Conservation (phyloP, 192 early-diverging fungal genomes). For the Gonapodya sp. region DNA sequence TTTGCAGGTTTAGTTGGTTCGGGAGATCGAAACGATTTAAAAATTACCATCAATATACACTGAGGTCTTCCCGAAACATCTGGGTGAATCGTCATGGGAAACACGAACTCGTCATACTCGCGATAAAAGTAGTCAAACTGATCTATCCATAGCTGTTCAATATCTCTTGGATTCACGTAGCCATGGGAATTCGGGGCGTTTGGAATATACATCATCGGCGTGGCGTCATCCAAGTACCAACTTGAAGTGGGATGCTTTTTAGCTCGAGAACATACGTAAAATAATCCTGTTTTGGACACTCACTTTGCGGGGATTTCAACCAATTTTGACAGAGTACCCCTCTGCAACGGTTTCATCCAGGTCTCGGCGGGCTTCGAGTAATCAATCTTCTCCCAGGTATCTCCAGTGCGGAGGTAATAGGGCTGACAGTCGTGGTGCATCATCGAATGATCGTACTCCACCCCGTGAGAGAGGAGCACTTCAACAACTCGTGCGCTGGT, state of each 20-base stretch:
- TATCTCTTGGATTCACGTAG: background rate
- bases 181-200: background rate
- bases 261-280: no score
- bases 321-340: background rate
- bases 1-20: background rate
- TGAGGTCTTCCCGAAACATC: background rate
- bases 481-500: background rate
- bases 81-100: background rate
- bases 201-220: background rate
- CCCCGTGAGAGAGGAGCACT: background rate
- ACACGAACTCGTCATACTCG: background rate
- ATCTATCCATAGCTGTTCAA: background rate
- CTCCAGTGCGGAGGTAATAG: background rate
- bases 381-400: background rate
- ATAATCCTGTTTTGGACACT: no score
- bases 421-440: slow-evolving; percentile 1
- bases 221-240: background rate
- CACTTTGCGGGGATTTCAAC: background rate
- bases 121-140: background rate
- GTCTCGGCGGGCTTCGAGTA: background rate
- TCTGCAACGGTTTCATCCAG: background rate
- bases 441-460: background rate
- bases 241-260: background rate
- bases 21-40: background rate
- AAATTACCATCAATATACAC: background rate